phyloP scores from a whole-genome alignment of 495 filamentous ascomycete genomes.

The Hypomontagnella submonticulosa region DNA sequence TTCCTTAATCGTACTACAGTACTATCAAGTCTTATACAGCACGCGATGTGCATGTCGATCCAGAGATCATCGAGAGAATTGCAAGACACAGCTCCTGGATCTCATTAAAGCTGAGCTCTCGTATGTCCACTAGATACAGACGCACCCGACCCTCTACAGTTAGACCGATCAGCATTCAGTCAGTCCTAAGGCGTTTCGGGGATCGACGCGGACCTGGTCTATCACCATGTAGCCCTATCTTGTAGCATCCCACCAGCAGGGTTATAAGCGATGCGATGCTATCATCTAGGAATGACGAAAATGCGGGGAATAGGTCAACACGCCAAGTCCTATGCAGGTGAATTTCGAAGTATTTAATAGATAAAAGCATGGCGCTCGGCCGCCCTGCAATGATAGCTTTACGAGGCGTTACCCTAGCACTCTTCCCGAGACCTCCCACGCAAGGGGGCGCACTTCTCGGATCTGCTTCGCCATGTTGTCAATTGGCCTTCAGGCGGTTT shows the following conservation, averaged over 20 bases:
- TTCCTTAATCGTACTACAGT: constrained; percentile 29
- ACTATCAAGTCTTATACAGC: neutral
- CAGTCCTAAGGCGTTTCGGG: too few relatives aligned
- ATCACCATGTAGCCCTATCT: constrained; percentile 4
- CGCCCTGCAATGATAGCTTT: neutral
- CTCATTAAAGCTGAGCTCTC: constrained; percentile 1
- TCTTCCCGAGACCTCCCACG: neutral
- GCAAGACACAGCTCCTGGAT: neutral
- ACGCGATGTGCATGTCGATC: constrained; percentile 6
- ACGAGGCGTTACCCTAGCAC: neutral
- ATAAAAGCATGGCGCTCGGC: neutral
- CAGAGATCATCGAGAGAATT: neutral
- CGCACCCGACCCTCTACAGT: neutral
- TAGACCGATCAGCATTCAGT: neutral
- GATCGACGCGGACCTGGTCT: neutral
- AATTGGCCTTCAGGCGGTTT: constrained; percentile 11
- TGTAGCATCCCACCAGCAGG: constrained; percentile 17
- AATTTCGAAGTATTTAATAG: constrained; percentile 1
- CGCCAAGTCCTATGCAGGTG: constrained; percentile 20
- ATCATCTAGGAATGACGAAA: constrained; percentile 16
- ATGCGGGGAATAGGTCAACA: constrained; percentile 17
- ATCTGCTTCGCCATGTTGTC: constrained; percentile 18
- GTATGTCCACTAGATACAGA: neutral
- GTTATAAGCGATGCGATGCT: constrained; percentile 7
- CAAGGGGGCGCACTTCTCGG: neutral